Evolutionary conservation across 2,329 filamentous ascomycete species (phyloP).

Genomic region (Sclerotinia minor): DNA sequence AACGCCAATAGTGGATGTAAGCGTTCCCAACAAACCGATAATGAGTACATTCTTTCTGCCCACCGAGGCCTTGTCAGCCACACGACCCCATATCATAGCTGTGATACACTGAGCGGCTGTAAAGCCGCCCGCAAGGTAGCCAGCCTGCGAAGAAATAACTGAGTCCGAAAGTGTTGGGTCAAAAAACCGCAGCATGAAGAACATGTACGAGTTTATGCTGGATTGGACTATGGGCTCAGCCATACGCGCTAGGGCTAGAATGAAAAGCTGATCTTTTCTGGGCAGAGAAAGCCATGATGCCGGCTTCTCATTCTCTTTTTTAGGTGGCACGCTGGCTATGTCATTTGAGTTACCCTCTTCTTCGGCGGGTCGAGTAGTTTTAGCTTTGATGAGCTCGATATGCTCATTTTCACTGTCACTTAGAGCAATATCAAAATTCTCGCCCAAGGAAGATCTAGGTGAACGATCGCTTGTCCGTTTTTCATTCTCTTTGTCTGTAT

Average conservation of each 20-base stretch:
- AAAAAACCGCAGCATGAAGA: constrained; percentile 10
- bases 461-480: not conserved
- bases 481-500: not conserved
- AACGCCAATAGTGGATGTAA: constrained; percentile 3
- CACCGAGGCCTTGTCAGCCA: not conserved
- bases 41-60: constrained; percentile 9
- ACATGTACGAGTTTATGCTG: constrained; percentile 13
- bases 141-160: not conserved
- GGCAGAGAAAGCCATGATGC: not conserved
- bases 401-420: not conserved
- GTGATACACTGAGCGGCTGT: constrained; percentile 6
- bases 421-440: not conserved
- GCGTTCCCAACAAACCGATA: not conserved
- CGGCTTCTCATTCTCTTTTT: not conserved
- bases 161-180: constrained; percentile 2
- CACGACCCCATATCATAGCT: constrained; percentile 7
- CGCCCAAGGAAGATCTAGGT: not conserved
- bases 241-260: constrained; percentile 6
- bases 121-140: not conserved
- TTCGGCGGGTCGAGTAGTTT: not conserved
- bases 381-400: not conserved
- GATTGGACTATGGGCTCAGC: constrained; percentile 15
- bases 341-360: not conserved
- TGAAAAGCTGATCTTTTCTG: constrained; percentile 4
- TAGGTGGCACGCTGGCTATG: not conserved